Conservation (phyloP, 345 rosid genomes). For the Eucalyptus marginata region DNA sequence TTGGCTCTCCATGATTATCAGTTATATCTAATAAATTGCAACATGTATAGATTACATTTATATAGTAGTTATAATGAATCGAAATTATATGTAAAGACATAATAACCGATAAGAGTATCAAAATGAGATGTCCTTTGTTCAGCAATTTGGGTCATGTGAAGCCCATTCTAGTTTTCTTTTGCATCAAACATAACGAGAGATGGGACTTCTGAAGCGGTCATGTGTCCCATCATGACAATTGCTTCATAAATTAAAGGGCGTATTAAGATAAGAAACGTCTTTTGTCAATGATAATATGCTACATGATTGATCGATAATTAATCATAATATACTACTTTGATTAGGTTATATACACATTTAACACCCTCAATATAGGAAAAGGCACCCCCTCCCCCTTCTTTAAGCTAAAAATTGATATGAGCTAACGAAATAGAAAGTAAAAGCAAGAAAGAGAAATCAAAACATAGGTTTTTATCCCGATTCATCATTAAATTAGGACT, state of each 20-base stretch:
- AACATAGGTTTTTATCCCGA: accelerated
- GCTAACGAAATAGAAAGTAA: background rate
- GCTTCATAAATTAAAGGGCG: background rate
- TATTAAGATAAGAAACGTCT: background rate
- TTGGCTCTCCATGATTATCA: background rate
- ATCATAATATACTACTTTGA: background rate
- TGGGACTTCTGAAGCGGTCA: background rate
- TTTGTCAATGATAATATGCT: background rate
- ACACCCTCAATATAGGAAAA: background rate
- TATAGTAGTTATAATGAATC: background rate
- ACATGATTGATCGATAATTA: background rate
- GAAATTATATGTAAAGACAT: background rate
- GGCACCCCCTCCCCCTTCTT: background rate
- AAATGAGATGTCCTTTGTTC: background rate
- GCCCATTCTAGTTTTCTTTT: background rate
- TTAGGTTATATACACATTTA: background rate
- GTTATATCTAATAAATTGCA: background rate
- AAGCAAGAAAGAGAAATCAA: background rate
- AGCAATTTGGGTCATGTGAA: background rate
- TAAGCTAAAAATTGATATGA: background rate
- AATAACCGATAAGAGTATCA: background rate
- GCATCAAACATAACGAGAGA: background rate
- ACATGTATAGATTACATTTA: background rate
- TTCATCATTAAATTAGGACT: no score
- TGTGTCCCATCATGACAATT: background rate